Conservation (phyloP, 1,139 yeast species). For the Yamadazyma conglobata region DNA sequence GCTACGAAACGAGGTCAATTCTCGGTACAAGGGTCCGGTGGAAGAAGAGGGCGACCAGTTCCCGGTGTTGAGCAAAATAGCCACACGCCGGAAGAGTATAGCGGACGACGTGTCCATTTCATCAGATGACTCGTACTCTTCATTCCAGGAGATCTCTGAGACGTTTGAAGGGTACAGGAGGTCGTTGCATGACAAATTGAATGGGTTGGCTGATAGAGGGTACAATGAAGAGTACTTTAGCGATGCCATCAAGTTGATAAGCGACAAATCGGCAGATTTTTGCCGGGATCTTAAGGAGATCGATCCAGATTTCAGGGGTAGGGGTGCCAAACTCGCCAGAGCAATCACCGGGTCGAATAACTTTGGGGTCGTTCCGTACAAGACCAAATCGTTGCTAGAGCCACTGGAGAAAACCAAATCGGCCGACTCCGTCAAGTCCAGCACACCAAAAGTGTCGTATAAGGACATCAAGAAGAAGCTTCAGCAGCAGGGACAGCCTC, state of each 20-base stretch:
- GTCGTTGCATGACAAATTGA: slow-evolving; percentile 21
- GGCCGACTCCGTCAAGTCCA: slow-evolving; percentile 6
- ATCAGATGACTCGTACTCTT: slow-evolving; percentile 33
- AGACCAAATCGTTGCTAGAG: slow-evolving; percentile 38
- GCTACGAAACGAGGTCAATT: slow-evolving; percentile 21
- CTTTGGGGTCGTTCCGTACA: slow-evolving; percentile 39
- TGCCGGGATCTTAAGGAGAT: slow-evolving; percentile 37
- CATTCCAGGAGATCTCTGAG: slow-evolving; percentile 39
- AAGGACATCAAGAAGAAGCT: slow-evolving; percentile 31
- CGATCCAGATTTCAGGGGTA: slow-evolving; percentile 41
- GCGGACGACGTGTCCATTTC: slow-evolving; percentile 16
- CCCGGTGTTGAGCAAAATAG: neutral
- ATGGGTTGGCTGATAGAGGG: slow-evolving; percentile 15
- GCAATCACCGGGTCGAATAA: slow-evolving; percentile 44
- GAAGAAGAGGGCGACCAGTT: neutral
- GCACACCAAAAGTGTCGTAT: slow-evolving; percentile 26
- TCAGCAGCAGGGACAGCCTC: slow-evolving; percentile 9
- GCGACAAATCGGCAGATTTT: slow-evolving; percentile 36
- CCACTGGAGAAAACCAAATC: slow-evolving; percentile 11
- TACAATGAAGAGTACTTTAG: slow-evolving; percentile 30
- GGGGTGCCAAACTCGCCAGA: slow-evolving; percentile 45
- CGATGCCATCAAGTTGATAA: slow-evolving; percentile 29
- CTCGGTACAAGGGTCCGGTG: slow-evolving; percentile 10
- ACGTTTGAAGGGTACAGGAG: slow-evolving; percentile 28
- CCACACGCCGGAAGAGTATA: neutral